phyloP scores from a whole-genome alignment of 768 basidiomycete species.

The Boletus barrowsii region DNA sequence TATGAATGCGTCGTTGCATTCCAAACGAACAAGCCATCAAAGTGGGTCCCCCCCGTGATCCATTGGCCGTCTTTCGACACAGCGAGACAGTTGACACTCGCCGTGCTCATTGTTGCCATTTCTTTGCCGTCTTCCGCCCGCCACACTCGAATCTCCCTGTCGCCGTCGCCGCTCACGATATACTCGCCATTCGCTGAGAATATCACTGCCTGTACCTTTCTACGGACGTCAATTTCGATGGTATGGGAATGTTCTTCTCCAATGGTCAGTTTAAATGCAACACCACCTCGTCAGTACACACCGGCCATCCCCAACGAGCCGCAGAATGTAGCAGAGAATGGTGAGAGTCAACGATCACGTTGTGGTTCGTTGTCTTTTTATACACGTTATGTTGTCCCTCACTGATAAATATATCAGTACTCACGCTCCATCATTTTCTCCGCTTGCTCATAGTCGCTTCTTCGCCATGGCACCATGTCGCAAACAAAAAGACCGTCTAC shows the following conservation, averaged over 20 bases:
- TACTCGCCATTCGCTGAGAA: neutral
- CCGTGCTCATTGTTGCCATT: no score
- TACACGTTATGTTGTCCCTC: no score
- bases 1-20: no score
- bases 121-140: no score
- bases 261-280: neutral
- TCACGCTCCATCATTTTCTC: neutral
- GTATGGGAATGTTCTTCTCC: neutral
- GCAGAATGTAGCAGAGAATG: neutral
- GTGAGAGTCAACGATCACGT: neutral
- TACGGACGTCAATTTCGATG: neutral
- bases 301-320: neutral
- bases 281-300: neutral
- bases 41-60: no score
- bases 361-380: no score
- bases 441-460: neutral
- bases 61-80: no score
- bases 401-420: neutral
- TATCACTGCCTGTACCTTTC: neutral
- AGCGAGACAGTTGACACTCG: no score
- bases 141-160: neutral
- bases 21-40: no score
- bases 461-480: no score
- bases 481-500: no score
- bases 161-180: neutral